Base-by-base conservation (phyloP, 805 yeast species). In the Pichia cabralensis region DNA sequence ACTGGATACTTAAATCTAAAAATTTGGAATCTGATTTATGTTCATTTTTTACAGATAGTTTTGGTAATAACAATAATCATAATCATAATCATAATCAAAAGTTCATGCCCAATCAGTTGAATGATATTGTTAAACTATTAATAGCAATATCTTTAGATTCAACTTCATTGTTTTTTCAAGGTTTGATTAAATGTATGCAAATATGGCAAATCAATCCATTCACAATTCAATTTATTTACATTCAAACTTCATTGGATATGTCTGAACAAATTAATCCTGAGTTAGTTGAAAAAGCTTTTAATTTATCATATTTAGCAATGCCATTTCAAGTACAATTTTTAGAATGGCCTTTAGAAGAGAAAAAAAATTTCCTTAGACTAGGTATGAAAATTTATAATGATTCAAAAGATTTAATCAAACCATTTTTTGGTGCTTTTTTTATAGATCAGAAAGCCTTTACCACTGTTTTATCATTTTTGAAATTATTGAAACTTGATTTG, bases 161-260 rank as follows among this genome's bases (percentile, higher is more conserved):
- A 12, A 39, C 36, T 3, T 31, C 53, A 9, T 34, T 28, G 10
- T 53, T 51, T 31, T 48, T 51, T 25, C 46, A 48, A 27, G 41
- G 48, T 12, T 38, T 48, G n/a, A 33, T 55, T 24, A 43, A 41
- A 26, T 56, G 60, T 40, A 32, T 56, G 24, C 45, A 51, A 26
- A 13, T 50, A 3, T 56, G 60, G 61, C 55, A 53, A 35, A 40
- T 47, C n/a, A 57, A 55, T 33, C 60, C 61, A 3, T 55, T 49
- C 33, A 40, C 41, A 11, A 28, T 50, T 7, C 46, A 49, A 22
- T 31, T 46, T 22, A 22, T 32, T 8, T 38, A 41, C 26, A 23
- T 44, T 25, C 34, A 42, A 18, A 37, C 42, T 9, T 30, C 45
- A 3, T 12, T 28, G 5, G 22, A 21, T 7, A 19, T 28, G 8